Base-by-base conservation (phyloP, 2,329 filamentous ascomycete genomes). In the Pseudocercospora musae region DNA sequence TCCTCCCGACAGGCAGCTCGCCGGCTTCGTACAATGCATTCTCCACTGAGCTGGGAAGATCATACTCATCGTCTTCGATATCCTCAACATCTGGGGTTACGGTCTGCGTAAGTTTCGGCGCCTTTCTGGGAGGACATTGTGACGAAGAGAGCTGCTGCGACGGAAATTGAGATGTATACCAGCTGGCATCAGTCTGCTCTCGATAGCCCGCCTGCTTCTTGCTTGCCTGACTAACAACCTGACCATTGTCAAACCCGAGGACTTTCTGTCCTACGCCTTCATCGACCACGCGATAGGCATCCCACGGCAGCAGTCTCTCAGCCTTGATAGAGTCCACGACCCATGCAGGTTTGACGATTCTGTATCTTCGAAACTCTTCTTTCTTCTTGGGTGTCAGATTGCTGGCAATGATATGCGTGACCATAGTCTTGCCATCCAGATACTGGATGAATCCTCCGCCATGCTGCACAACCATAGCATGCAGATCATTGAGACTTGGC, bases 371-470 rank as follows among this genome's bases (percentile, higher is more conserved):
- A 72, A 96, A 97, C 67, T 99, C 95, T 58, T 94, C 86, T 27
- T 87, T 87, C 77, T 99, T 99, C 79, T 97, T 98, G 0, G 92
- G 93, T 0, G 95, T 95, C 21, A 99, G 80, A 58, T 86, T 89
- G 57, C 92, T 94, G 3, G 94, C 93, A 70, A 99, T 92, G 68
- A 99, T 96, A 74, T 99, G 71, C 0, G 96, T 99, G 0, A 92
- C 94, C 74, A 90, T 89, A 0, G 94, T 98, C 79, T 99, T 99
- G 40, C 88, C 90, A 75, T 97, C 93, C 10, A 99, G 81, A 71
- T 98, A 98, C 75, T 99, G 95, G 64, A 97, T 84, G 70, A 96
- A 98, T 0, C 90, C 91, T 31, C 93, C 96, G n/a, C 95, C 95
- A 84, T 98, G 88, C 69, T 89, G 86, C 18, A 99, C 94, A 60